Conservation (phyloP, 345 rosid genomes). For the Triadica sebifera region DNA sequence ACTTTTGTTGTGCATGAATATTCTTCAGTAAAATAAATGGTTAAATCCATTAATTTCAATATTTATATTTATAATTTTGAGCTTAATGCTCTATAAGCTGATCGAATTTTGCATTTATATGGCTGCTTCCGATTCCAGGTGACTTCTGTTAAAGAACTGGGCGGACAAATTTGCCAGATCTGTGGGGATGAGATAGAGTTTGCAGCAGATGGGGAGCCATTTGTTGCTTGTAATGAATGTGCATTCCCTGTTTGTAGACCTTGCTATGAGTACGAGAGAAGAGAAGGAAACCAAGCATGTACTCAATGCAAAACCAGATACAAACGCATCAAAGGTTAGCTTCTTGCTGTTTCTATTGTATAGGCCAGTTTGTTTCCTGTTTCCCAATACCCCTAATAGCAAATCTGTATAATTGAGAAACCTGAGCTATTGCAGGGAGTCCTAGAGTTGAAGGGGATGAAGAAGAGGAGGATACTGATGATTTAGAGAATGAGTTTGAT, state of each 20-base stretch:
- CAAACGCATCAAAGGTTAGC: constrained; percentile 77
- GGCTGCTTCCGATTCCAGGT: constrained; percentile 41
- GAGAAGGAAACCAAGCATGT: constrained; percentile 91
- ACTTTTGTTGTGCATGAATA: constrained; percentile 11
- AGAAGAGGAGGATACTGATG: constrained; percentile 67
- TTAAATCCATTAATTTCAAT: constrained; percentile 2
- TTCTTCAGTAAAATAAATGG: constrained; percentile 10
- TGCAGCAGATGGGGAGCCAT: constrained; percentile 66
- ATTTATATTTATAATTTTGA: not conserved
- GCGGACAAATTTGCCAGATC: constrained; percentile 84
- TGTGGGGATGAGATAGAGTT: constrained; percentile 88
- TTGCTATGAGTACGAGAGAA: constrained; percentile 88
- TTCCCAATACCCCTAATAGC: not conserved
- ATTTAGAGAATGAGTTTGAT: constrained; percentile 60
- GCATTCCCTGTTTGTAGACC: constrained; percentile 93
- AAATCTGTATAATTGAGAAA: constrained; percentile 1
- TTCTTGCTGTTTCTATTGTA: not conserved
- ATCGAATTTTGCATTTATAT: constrained; percentile 13
- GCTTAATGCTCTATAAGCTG: constrained; percentile 1
- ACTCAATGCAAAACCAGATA: constrained; percentile 93
- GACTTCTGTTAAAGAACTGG: constrained; percentile 60
- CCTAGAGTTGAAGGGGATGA: constrained; percentile 69
- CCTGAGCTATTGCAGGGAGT: constrained; percentile 43
- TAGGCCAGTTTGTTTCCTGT: not conserved
- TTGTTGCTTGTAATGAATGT: constrained; percentile 96